phyloP scores from a whole-genome alignment of 495 filamentous ascomycete species.

The Aspergillus asperescens region DNA sequence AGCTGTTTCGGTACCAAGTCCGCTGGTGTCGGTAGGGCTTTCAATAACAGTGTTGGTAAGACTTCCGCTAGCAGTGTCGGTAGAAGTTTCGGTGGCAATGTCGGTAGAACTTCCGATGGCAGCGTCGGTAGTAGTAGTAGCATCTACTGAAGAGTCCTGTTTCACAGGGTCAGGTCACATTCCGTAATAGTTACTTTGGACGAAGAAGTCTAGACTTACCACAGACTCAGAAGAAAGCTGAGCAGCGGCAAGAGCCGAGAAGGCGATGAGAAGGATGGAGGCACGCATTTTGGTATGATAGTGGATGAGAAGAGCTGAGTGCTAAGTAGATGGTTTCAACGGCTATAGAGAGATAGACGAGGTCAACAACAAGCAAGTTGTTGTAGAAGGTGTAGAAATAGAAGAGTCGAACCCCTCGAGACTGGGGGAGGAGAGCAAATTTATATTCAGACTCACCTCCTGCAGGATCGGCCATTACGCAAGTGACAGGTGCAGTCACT shows the following conservation, averaged over 20 bases:
- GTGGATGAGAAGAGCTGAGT: conserved; percentile 3
- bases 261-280: conserved; percentile 35
- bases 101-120: conserved; percentile 21
- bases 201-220: conserved; percentile 22
- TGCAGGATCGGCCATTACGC: conserved; percentile 8
- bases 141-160: neutral
- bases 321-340: neutral
- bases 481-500: conserved; percentile 15
- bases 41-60: neutral
- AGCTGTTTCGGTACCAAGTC: neutral
- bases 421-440: conserved; percentile 12
- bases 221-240: conserved; percentile 19
- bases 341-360: conserved; percentile 5
- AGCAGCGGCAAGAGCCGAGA: conserved; percentile 39
- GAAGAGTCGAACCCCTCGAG: conserved; percentile 2
- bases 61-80: neutral
- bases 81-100: conserved; percentile 20
- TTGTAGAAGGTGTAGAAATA: neutral
- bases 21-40: conserved; percentile 5
- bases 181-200: no score
- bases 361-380: neutral
- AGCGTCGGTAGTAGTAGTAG: conserved; percentile 13
- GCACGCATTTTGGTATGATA: conserved; percentile 34
- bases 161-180: neutral
- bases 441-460: conserved; percentile 19